Evolutionary conservation across 1,284 basidiomycete genomes (phyloP).

Genomic region (Sphagnurus paluster): DNA sequence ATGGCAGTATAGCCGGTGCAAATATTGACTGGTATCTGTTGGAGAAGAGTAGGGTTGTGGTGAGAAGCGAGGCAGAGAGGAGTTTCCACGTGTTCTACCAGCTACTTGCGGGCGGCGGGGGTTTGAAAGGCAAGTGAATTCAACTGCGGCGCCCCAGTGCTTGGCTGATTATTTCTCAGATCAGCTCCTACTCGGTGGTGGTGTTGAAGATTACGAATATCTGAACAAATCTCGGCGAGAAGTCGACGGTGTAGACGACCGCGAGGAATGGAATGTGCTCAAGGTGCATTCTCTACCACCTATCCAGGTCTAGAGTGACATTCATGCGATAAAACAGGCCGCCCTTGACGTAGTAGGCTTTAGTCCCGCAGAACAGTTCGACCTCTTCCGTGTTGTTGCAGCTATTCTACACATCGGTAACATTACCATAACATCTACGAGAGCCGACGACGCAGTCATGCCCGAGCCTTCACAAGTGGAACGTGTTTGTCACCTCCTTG

Average conservation of each 20-base stretch:
- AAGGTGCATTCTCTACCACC: slow-evolving; percentile 47
- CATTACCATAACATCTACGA: slow-evolving; percentile 80
- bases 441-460: slow-evolving; percentile 89
- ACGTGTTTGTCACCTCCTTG: slow-evolving; percentile 91
- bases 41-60: slow-evolving; percentile 95
- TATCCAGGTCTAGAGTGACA: background rate
- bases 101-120: slow-evolving; percentile 66
- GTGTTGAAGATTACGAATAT: slow-evolving; percentile 86
- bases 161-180: slow-evolving; percentile 41
- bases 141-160: background rate
- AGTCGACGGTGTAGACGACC: slow-evolving; percentile 95
- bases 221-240: slow-evolving; percentile 88
- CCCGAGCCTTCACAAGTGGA: slow-evolving; percentile 82
- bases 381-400: slow-evolving; percentile 94
- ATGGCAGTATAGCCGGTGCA: slow-evolving; percentile 95
- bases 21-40: slow-evolving; percentile 99
- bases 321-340: slow-evolving; percentile 40
- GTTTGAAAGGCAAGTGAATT: slow-evolving; percentile 58
- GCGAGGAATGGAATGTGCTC: slow-evolving; percentile 83
- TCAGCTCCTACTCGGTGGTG: slow-evolving; percentile 74
- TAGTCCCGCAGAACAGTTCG: slow-evolving; percentile 79
- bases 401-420: slow-evolving; percentile 97
- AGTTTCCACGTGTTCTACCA: slow-evolving; percentile 99
- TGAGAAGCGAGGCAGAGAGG: slow-evolving; percentile 86
- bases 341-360: slow-evolving; percentile 91